phyloP scores from a whole-genome alignment of 192 early-diverging fungal species.

The Coemansia sp. region DNA sequence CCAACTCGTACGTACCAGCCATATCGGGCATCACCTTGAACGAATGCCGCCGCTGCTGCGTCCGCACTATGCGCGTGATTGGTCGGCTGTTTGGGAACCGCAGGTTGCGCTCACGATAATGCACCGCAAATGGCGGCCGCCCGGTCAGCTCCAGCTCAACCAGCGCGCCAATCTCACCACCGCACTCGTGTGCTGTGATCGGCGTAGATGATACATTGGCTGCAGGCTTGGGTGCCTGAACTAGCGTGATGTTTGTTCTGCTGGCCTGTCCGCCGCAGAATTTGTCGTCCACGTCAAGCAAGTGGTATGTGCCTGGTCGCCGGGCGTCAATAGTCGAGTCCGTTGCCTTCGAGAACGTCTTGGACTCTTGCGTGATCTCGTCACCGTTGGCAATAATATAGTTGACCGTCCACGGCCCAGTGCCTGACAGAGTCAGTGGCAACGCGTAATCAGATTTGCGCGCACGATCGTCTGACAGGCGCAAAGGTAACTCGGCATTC shows the following conservation, averaged over 20 bases:
- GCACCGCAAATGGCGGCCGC: conserved; percentile 41
- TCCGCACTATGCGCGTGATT: conserved; percentile 26
- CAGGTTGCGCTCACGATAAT: conserved; percentile 49
- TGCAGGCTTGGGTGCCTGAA: conserved; percentile 18
- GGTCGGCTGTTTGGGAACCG: conserved; percentile 19
- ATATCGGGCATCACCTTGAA: conserved; percentile 35
- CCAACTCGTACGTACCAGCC: conserved; percentile 43
- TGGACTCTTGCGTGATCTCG: conserved; percentile 9
- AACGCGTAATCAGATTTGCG: conserved; percentile 33
- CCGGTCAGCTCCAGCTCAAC: conserved; percentile 42
- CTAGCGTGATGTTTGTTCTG: conserved; percentile 21
- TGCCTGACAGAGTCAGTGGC: conserved; percentile 25
- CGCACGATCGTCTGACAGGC: conserved; percentile 39
- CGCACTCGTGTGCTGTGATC: conserved; percentile 49
- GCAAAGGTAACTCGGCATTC: conserved; percentile 20
- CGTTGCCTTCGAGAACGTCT: conserved; percentile 6
- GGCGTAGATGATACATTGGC: conserved; percentile 31
- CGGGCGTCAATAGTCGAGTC: conserved; percentile 24
- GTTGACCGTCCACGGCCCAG: conserved; percentile 40
- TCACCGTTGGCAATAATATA: conserved; percentile 25
- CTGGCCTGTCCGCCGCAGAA: conserved; percentile 26
- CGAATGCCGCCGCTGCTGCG: conserved; percentile 32
- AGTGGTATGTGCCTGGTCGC: conserved; percentile 28
- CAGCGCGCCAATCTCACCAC: conserved; percentile 45
- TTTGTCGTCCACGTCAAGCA: conserved; percentile 28